Percentiles rank a stretch among this genome's conserved stretches.
Evolutionary conservation across 805 yeast genomes (phyloP).

Genomic region (Nakazawaea laoshanensis): DNA sequence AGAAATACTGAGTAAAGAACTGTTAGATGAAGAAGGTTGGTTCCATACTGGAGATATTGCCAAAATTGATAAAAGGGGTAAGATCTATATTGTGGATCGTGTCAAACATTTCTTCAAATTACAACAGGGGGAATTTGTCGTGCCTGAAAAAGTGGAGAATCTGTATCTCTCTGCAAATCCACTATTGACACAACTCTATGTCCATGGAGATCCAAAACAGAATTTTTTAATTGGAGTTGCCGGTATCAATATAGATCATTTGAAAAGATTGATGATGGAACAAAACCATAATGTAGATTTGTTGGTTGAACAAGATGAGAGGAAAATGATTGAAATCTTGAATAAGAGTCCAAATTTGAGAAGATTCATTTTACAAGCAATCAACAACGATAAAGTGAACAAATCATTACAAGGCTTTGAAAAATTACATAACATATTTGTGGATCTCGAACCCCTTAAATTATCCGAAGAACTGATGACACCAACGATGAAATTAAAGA

Average conservation of each 20-base stretch:
- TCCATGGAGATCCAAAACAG: slow-evolving; percentile 56
- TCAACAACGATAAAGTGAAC: slow-evolving; percentile 28
- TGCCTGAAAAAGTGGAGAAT: slow-evolving; percentile 71
- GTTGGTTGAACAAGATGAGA: slow-evolving; percentile 1
- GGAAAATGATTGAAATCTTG: slow-evolving; percentile 6
- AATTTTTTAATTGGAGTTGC: slow-evolving; percentile 50
- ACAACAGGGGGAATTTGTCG: slow-evolving; percentile 60
- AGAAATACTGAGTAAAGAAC: slow-evolving; percentile 43
- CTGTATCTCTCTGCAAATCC: slow-evolving; percentile 43
- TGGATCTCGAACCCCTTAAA: slow-evolving; percentile 51
- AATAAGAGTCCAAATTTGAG: slow-evolving; percentile 17
- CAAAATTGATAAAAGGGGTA: slow-evolving; percentile 39
- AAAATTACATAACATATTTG: slow-evolving; percentile 43
- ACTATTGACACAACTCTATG: slow-evolving; percentile 39
- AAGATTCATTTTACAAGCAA: slow-evolving; percentile 22
- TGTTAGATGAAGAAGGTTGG: slow-evolving; percentile 55
- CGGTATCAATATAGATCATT: slow-evolving; percentile 37
- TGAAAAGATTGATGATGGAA: neutral
- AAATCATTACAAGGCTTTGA: slow-evolving; percentile 52
- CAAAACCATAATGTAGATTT: slow-evolving; percentile 3
- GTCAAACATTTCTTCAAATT: slow-evolving; percentile 74
- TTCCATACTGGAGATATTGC: slow-evolving; percentile 61
- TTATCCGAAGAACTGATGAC: slow-evolving; percentile 54
- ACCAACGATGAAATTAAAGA: slow-evolving; percentile 51
- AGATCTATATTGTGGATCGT: slow-evolving; percentile 57